A percentile compares a stretch with the other conserved stretches of the same genome.
Evolutionary conservation across 768 basidiomycete genomes (phyloP).

Genomic region (Leccinum rimulosum): DNA sequence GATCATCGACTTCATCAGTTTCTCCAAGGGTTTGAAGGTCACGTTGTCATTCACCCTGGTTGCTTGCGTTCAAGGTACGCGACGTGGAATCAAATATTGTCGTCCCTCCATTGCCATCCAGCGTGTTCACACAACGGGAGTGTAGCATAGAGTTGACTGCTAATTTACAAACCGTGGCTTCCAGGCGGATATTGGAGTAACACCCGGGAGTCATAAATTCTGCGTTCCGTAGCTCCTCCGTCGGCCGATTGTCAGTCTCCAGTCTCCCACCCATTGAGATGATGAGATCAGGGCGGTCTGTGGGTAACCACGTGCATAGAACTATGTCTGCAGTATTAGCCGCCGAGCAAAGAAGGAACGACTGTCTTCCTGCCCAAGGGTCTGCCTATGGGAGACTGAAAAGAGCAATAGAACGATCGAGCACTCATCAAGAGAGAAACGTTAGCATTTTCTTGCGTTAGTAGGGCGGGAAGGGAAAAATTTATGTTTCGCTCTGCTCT

Average conservation of each 20-base stretch:
- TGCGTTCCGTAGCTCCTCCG: slow-evolving; percentile 77
- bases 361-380: slow-evolving; percentile 26
- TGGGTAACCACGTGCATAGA: slow-evolving; percentile 89
- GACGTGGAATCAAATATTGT: slow-evolving; percentile 93
- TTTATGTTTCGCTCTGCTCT: no score
- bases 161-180: slow-evolving; percentile 85
- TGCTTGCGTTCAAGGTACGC: slow-evolving; percentile 87
- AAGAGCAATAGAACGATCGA: slow-evolving; percentile 73
- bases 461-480: no score
- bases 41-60: slow-evolving; percentile 53
- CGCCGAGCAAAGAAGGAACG: slow-evolving; percentile 53
- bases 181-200: slow-evolving; percentile 90
- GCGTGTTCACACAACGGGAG: slow-evolving; percentile 91
- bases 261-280: slow-evolving; percentile 86
- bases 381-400: slow-evolving; percentile 84
- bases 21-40: slow-evolving; percentile 80
- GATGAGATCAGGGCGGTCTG: slow-evolving; percentile 61
- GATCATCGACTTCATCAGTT: slow-evolving; percentile 64
- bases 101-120: slow-evolving; percentile 92
- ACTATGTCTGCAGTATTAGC: slow-evolving; percentile 85
- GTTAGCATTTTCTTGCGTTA: no score
- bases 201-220: slow-evolving; percentile 83
- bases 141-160: slow-evolving; percentile 94
- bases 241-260: slow-evolving; percentile 80
- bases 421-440: slow-evolving; percentile 24